These are phyloP conservation scores for Tuber indicum DNA, from an alignment of 495 filamentous ascomycete species.

Conservation along the genomic window DNA sequence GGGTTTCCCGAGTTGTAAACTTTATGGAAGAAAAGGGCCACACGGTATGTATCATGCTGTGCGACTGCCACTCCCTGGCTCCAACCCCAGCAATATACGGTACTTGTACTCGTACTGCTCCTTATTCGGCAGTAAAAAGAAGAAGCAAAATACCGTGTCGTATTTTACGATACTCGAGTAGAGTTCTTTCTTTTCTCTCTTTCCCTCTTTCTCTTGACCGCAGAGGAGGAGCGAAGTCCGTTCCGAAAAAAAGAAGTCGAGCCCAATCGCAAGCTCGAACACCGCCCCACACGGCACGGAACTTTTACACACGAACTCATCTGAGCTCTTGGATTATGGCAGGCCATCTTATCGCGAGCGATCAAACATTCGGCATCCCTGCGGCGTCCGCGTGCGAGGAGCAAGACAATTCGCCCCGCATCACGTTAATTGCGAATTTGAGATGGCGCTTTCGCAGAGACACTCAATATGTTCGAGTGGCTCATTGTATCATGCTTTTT, in stretches of 20 bases:
- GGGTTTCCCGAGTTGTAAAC: neutral
- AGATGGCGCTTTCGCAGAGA: neutral
- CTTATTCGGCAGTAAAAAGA: neutral
- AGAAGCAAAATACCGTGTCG: neutral
- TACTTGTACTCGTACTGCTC: neutral
- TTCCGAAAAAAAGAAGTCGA: neutral
- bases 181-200: too few relatives aligned
- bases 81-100: neutral
- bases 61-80: neutral
- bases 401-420: neutral
- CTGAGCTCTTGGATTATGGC: neutral
- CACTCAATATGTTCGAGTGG: neutral
- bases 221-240: neutral
- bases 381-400: neutral
- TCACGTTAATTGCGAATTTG: neutral
- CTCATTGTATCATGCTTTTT: neutral
- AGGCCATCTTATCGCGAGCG: slow-evolving; percentile 2
- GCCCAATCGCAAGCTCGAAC: neutral
- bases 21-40: neutral
- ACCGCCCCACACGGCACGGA: neutral
- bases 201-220: neutral
- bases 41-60: neutral
- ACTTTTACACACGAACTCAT: neutral
- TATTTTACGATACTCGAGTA: neutral
- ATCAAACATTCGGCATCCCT: neutral